phyloP scores from a whole-genome alignment of 2,329 filamentous ascomycete genomes.

The Penicillium sp. region DNA sequence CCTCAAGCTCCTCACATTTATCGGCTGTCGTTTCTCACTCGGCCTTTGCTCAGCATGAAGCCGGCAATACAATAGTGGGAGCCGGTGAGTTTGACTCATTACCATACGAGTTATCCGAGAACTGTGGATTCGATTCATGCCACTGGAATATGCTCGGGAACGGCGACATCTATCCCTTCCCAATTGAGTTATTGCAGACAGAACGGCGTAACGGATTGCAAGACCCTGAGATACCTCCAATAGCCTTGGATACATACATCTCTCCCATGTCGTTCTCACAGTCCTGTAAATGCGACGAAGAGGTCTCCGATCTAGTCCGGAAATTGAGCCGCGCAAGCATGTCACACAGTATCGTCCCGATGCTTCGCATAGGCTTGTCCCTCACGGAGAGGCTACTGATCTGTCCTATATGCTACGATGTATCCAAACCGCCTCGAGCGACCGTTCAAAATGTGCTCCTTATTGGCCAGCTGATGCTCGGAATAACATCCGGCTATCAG shows the following conservation, averaged over 20 bases:
- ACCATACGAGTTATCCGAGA: slow-evolving; percentile 15
- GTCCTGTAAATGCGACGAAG: slow-evolving; percentile 25
- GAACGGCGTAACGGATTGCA: not conserved
- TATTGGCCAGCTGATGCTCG: slow-evolving; percentile 27
- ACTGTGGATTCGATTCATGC: slow-evolving; percentile 21
- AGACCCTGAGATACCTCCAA: slow-evolving; percentile 2
- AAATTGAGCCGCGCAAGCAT: slow-evolving; percentile 16
- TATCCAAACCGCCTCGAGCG: slow-evolving; percentile 27
- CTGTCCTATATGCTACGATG: slow-evolving; percentile 28
- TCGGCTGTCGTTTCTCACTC: not conserved
- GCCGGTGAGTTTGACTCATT: slow-evolving; percentile 12
- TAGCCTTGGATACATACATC: slow-evolving; percentile 5
- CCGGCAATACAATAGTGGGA: slow-evolving; percentile 7
- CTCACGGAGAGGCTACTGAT: slow-evolving; percentile 22
- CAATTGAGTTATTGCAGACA: slow-evolving; percentile 14
- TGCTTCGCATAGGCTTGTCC: slow-evolving; percentile 14
- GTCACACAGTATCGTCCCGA: slow-evolving; percentile 18
- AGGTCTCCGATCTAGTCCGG: slow-evolving; percentile 19
- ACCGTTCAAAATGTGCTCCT: slow-evolving; percentile 31
- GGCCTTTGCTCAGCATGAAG: not conserved
- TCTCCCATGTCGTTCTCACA: slow-evolving; percentile 17
- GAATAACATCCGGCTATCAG: slow-evolving; percentile 26
- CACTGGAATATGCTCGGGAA: slow-evolving; percentile 17
- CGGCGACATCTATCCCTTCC: slow-evolving; percentile 16
- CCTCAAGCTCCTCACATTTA: slow-evolving; percentile 11